Percentiles rank a stretch among this genome's conserved stretches.
These are phyloP conservation scores for Penicillium nucicola DNA, from an alignment of 495 filamentous ascomycete genomes.

Conservation along the genomic window DNA sequence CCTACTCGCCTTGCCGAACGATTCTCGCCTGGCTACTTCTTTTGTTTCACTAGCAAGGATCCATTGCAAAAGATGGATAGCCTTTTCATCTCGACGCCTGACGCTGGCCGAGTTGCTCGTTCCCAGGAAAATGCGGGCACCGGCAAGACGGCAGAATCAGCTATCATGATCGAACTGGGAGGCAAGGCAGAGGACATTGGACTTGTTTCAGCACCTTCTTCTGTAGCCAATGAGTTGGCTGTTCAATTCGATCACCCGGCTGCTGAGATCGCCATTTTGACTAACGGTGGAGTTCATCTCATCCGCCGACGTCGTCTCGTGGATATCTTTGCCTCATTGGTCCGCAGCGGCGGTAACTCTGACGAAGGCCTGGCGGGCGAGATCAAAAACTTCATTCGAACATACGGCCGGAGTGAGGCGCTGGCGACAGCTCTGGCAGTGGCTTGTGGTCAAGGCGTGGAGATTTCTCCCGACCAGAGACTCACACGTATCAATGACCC, in stretches of 20 bases:
- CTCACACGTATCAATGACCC: constrained; percentile 72
- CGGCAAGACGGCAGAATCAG: constrained; percentile 62
- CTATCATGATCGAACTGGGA: constrained; percentile 67
- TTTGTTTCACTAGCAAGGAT: constrained; percentile 67
- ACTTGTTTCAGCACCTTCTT: constrained; percentile 65
- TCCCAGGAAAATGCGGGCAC: constrained; percentile 50
- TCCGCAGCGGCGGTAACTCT: constrained; percentile 65
- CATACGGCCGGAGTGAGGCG: constrained; percentile 82
- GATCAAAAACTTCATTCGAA: constrained; percentile 72
- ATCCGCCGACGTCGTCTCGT: constrained; percentile 80
- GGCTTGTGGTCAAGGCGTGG: constrained; percentile 87
- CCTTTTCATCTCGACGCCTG: constrained; percentile 82
- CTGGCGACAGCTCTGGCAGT: constrained; percentile 90
- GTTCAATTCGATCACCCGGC: constrained; percentile 83
- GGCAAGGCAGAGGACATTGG: constrained; percentile 74
- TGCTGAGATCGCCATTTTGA: constrained; percentile 84
- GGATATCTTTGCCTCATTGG: constrained; percentile 83
- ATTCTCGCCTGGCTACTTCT: constrained; percentile 86
- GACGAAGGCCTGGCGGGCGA: constrained; percentile 80
- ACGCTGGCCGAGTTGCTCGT: constrained; percentile 73
- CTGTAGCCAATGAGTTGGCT: constrained; percentile 86
- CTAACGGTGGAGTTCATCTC: constrained; percentile 82
- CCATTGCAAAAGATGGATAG: constrained; percentile 51
- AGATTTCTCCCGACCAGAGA: constrained; percentile 67
- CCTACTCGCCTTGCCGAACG: constrained; percentile 57